Percentiles rank a stretch among this genome's conserved stretches.
Conservation (phyloP, 805 yeast species). For the Ogataea ramenticola region DNA sequence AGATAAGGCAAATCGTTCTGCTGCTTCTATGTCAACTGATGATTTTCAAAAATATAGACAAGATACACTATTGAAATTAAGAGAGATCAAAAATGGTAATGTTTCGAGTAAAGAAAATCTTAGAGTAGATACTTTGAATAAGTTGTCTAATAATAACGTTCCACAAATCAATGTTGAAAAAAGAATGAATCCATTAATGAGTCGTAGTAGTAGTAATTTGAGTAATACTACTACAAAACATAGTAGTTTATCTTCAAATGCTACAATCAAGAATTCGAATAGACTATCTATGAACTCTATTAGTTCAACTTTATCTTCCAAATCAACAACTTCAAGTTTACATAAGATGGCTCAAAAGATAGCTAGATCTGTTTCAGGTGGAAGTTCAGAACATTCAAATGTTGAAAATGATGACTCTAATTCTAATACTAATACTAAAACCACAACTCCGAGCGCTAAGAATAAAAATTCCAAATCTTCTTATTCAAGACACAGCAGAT, state of each 20-base stretch:
- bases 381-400: not conserved
- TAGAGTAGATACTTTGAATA: not conserved
- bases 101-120: slow-evolving; percentile 1
- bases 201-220: not conserved
- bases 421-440: too few relatives aligned
- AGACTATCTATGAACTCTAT: slow-evolving; percentile 12
- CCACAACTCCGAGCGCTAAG: not conserved
- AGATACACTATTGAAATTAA: slow-evolving; percentile 7
- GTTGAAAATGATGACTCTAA: too few relatives aligned
- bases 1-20: not conserved
- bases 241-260: not conserved
- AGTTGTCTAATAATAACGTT: not conserved
- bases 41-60: slow-evolving; percentile 4
- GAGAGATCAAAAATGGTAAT: slow-evolving; percentile 2
- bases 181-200: not conserved
- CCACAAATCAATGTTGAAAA: not conserved
- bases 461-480: not conserved
- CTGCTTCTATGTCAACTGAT: not conserved
- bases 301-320: slow-evolving; percentile 11
- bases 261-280: slow-evolving; percentile 3
- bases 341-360: slow-evolving; percentile 16
- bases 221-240: not conserved
- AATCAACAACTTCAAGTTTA: slow-evolving; percentile 17
- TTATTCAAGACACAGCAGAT: not conserved
- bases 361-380: slow-evolving; percentile 11